Percentiles rank a stretch among this genome's conserved stretches.
Conservation (phyloP, 2,329 filamentous ascomycete species). For the Fusarium nanum region DNA sequence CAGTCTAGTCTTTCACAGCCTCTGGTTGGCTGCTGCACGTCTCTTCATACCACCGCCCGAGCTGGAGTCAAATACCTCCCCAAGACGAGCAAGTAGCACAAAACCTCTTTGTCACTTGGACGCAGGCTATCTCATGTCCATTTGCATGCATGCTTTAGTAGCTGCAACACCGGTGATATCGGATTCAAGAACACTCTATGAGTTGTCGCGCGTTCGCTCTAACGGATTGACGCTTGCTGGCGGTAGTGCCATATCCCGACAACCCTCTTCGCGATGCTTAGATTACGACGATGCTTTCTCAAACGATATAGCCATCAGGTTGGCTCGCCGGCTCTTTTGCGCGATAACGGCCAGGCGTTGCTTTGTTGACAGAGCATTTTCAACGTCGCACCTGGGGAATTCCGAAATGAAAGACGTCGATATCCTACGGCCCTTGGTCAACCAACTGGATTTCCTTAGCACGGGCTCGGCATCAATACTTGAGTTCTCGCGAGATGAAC, state of each 20-base stretch:
- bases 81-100: constrained; percentile 46
- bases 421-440: constrained; percentile 61
- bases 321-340: constrained; percentile 69
- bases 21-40: constrained; percentile 70
- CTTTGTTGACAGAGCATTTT: constrained; percentile 59
- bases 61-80: constrained; percentile 52
- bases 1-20: constrained; percentile 70
- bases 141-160: constrained; percentile 72
- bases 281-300: constrained; percentile 73
- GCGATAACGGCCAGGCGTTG: constrained; percentile 65
- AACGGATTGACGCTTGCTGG: constrained; percentile 63
- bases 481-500: constrained; percentile 62
- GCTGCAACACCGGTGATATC: constrained; percentile 65
- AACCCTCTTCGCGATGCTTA: constrained; percentile 64
- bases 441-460: constrained; percentile 65
- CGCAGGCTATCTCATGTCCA: constrained; percentile 65
- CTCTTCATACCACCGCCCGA: constrained; percentile 67
- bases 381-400: constrained; percentile 53
- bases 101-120: constrained; percentile 61
- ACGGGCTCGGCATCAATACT: constrained; percentile 59
- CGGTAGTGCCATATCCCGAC: constrained; percentile 58
- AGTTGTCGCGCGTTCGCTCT: constrained; percentile 71
- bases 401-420: constrained; percentile 50
- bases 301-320: constrained; percentile 67
- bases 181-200: constrained; percentile 62